Base-by-base conservation (phyloP, 306 rosid species). In the Argentina anserina region DNA sequence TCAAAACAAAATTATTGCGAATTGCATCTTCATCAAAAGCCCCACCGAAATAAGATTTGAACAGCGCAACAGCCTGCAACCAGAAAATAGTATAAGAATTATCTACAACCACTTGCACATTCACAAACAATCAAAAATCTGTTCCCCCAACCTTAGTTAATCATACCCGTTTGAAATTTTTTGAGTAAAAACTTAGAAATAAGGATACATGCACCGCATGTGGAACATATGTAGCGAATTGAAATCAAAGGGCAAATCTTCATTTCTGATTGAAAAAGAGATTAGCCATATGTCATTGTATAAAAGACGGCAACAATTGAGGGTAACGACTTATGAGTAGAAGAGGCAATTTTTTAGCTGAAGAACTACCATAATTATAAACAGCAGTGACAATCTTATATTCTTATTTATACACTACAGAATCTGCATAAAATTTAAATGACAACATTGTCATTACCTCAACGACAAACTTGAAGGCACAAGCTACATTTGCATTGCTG, bases 21-120 rank as follows among this genome's bases (percentile, higher is more conserved):
- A 95, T 95, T 43, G 99, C 97, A 84, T 95, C 99, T 79, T 95
- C 99, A 42, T 95, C 99, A 79, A 95, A 95, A 59, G 99, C 92
- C 64, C 99, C 97, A 28, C 99, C 99, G 80, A 94, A 94, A 84
- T 94, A 94, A 34, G 99, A 94, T 83, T 94, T 94, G 85, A 94
- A 94, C 41, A 94, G 83, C 46, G 91, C 89, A 84, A 94, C 97
- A 34, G 99, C 97, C 99, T 94, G 81, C 71, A 78, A 78, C 28
- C 61, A 69, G 58, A 81, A 77, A 66, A 67, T 26, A 52, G 76
- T 29, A 75, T 29, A 71, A 67, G 43, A 37, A 62, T 78, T 55
- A 78, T 55, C 23, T 70, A 62, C 59, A 69, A 70, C 21, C 56
- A 63, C 42, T 53, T 0, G 53, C 40, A 17, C 26, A 41, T 40